Base-by-base conservation (phyloP, 208 protist species). In the Trichomonas vaginalis region DNA sequence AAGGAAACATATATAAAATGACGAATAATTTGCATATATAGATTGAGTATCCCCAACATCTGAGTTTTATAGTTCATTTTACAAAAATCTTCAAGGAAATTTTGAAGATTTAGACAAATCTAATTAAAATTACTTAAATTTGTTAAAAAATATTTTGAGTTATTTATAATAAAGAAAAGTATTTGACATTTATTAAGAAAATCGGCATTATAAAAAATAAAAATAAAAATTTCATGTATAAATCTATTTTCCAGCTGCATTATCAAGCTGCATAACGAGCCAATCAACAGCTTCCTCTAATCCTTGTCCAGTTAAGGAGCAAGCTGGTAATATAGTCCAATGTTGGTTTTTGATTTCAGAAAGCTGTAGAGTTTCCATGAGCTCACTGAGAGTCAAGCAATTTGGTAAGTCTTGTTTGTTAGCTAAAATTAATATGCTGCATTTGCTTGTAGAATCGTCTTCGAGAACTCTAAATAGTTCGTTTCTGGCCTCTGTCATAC, bases 361-460 rank as follows among this genome's bases (percentile, higher is more conserved):
- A 3, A 92, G 45, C 35, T 92, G 86, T 8, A 92, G 42, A 32
- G 45, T 92, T 47, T 92, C 86, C 86, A 92, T 92, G 4, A 92
- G 23, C 0, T 92, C 86, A 27, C 17, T 92, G 12, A 92, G 46
- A 6, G 86, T 48, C 27, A 92, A 32, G n/a, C 86, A 86, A 79
- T 95, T 95, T 47, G 96, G 96, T 35, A 96, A 95, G 23, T 96
- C 96, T 62, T 95, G 95, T 46, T 96, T 96, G 39, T 96, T 96
- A 3, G 96, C 96, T 23, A 96, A 37, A 27, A 96, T 62, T 48
- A 96, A 46, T 14, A 96, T 82, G 37, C 45, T 56, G 35, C 70
- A 90, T 56, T 96, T 95, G 1, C 40, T 6, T 48, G 95, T 80
- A 46, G 95, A 90, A 35, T 95, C 90, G 37, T 96, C 95, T 92